Evolutionary conservation across 179 eudicot species (phyloP).

Genomic region (Beta lomatogona): DNA sequence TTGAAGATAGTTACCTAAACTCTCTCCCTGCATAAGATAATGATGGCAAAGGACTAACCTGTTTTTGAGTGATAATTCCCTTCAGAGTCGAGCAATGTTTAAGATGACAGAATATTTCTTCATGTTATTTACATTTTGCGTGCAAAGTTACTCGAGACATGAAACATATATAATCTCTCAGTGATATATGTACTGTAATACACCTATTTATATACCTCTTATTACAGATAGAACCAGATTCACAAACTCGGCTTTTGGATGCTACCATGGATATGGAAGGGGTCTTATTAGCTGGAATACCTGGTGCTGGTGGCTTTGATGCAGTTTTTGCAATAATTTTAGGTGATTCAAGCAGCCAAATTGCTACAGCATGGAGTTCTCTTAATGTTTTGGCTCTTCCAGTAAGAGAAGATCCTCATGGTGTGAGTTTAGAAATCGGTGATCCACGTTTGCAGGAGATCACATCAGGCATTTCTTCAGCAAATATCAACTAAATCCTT

Average conservation of each 20-base stretch:
- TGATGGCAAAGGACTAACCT: not conserved
- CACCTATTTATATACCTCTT: not conserved
- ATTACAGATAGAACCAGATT: constrained; percentile 85
- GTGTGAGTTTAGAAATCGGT: constrained; percentile 62
- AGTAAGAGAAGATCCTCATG: constrained; percentile 89
- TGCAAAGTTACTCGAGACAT: not conserved
- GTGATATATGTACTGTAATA: not conserved
- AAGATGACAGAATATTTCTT: not conserved
- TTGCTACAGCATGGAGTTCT: constrained; percentile 70
- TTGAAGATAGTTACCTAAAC: no score
- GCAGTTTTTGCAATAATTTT: constrained; percentile 81
- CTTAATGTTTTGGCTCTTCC: constrained; percentile 80
- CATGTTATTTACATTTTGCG: not conserved
- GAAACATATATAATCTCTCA: not conserved
- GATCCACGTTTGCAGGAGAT: constrained; percentile 73
- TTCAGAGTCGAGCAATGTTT: not conserved
- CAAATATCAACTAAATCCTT: constrained; percentile 33
- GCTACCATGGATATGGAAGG: constrained; percentile 88
- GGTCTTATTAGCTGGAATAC: constrained; percentile 92
- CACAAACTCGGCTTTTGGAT: constrained; percentile 81
- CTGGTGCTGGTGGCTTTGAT: constrained; percentile 98
- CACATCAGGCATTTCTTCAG: constrained; percentile 48
- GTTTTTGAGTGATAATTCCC: not conserved
- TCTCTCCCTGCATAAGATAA: no score
- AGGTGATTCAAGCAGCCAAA: constrained; percentile 58